Conservation (phyloP, 108 stramenopile genomes). For the Seminavis robusta region DNA sequence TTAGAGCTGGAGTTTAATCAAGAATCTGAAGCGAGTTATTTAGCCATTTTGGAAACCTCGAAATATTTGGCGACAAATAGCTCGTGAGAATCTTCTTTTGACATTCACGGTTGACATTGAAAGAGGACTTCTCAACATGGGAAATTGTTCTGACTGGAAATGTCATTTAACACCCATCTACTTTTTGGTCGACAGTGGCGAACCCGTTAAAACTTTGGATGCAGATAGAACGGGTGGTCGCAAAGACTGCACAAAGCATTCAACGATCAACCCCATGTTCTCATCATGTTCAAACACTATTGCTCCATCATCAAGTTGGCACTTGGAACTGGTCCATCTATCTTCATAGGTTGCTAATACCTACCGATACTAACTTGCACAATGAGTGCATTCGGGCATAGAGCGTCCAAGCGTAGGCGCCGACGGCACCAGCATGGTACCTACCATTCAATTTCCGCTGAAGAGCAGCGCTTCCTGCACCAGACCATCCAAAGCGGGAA, state of each 20-base stretch:
- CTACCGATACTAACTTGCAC: neutral
- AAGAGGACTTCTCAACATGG: no score
- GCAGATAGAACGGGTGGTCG: neutral
- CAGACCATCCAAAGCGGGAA: conserved; percentile 75
- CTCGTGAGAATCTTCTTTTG: no score
- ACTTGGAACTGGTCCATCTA: conserved; percentile 1
- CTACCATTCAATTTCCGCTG: conserved; percentile 18
- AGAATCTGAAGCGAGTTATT: no score
- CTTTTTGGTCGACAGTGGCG: no score
- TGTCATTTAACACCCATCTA: no score
- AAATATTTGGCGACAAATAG: no score
- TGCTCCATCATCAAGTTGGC: neutral
- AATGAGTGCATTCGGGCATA: conserved; percentile 3
- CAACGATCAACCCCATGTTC: neutral
- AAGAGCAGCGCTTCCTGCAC: conserved; percentile 64
- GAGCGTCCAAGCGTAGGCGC: conserved; percentile 25
- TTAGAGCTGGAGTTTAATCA: no score
- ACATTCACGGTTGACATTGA: no score
- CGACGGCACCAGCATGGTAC: neutral
- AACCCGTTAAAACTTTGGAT: neutral
- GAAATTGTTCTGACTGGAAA: no score
- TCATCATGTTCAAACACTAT: neutral
- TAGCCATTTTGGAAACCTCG: no score
- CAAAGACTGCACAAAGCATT: neutral
- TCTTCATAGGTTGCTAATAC: neutral